Evolutionary conservation across 2,329 filamentous ascomycete genomes (phyloP).

Genomic region (Fusarium falciforme): DNA sequence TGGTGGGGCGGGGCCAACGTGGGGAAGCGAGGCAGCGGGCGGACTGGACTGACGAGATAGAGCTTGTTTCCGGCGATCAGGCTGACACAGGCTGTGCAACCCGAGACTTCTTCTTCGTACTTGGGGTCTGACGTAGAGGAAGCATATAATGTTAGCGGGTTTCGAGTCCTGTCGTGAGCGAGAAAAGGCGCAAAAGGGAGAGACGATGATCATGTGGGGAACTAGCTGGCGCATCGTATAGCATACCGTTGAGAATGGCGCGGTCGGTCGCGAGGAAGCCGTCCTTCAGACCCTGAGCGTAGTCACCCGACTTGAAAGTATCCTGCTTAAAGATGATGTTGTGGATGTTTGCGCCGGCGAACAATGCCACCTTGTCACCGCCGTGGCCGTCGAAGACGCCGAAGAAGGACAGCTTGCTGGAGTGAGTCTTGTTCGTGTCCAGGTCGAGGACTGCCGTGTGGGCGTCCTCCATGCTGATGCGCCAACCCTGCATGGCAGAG

Average conservation of each 20-base stretch:
- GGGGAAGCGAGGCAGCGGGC: slow-evolving; percentile 22
- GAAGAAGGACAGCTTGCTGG: slow-evolving; percentile 90
- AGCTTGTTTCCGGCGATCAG: slow-evolving; percentile 92
- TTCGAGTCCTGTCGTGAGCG: background rate
- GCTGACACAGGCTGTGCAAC: slow-evolving; percentile 94
- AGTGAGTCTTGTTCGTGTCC: slow-evolving; percentile 70
- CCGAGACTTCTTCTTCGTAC: slow-evolving; percentile 97
- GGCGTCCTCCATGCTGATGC: slow-evolving; percentile 99
- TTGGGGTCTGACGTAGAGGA: slow-evolving; percentile 76
- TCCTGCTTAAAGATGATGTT: slow-evolving; percentile 96
- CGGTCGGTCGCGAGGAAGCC: slow-evolving; percentile 96
- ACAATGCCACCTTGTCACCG: slow-evolving; percentile 94
- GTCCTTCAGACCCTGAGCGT: slow-evolving; percentile 96
- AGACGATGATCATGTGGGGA: slow-evolving; percentile 12
- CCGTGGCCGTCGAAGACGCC: slow-evolving; percentile 98
- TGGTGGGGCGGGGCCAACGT: slow-evolving; percentile 25
- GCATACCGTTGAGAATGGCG: slow-evolving; percentile 85
- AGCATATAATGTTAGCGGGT: slow-evolving; percentile 26
- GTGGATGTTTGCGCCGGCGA: slow-evolving; percentile 92
- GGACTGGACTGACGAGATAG: slow-evolving; percentile 80
- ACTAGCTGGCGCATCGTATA: slow-evolving; percentile 57
- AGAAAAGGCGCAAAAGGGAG: background rate
- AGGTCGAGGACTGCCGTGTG: slow-evolving; percentile 92
- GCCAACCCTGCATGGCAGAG: slow-evolving; percentile 99
- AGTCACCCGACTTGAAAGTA: slow-evolving; percentile 88